These are phyloP conservation scores for Hordeum pubiflorum DNA, from an alignment of 202 grass and related monocot genomes.

Conservation along the genomic window DNA sequence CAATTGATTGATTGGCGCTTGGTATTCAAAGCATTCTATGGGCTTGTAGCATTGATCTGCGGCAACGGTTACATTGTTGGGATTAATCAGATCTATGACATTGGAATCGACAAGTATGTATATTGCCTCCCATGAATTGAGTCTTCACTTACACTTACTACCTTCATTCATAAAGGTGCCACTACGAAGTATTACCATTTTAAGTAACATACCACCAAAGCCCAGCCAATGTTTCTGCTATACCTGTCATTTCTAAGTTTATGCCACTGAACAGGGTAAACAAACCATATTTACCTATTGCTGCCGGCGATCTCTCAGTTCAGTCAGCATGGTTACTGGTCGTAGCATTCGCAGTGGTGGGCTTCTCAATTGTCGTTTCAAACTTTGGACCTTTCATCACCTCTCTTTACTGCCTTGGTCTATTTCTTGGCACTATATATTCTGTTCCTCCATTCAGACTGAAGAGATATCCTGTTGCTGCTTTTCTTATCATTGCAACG, in stretches of 20 bases:
- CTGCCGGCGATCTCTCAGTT: slow-evolving; percentile 81
- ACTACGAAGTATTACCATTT: neutral
- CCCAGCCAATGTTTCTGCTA: neutral
- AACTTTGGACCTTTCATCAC: slow-evolving; percentile 91
- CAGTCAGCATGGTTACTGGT: slow-evolving; percentile 86
- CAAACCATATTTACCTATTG: slow-evolving; percentile 95
- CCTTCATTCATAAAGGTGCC: neutral
- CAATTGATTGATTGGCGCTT: slow-evolving; percentile 82
- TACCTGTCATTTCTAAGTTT: slow-evolving; percentile 21
- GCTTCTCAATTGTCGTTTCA: slow-evolving; percentile 67
- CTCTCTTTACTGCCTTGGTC: slow-evolving; percentile 84
- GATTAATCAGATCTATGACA: slow-evolving; percentile 96
- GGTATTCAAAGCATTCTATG: slow-evolving; percentile 70
- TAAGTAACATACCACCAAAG: neutral
- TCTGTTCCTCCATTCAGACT: slow-evolving; percentile 98
- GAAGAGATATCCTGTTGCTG: slow-evolving; percentile 82
- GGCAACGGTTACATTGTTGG: slow-evolving; percentile 95
- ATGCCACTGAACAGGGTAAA: slow-evolving; percentile 62
- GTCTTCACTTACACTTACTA: neutral
- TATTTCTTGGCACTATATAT: slow-evolving; percentile 98
- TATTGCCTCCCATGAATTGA: neutral
- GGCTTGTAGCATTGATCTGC: slow-evolving; percentile 60
- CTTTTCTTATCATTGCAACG: slow-evolving; percentile 98
- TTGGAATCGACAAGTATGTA: slow-evolving; percentile 92
- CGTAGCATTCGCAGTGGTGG: slow-evolving; percentile 49